phyloP scores from a whole-genome alignment of 306 rosid genomes.

The Urtica urens region DNA sequence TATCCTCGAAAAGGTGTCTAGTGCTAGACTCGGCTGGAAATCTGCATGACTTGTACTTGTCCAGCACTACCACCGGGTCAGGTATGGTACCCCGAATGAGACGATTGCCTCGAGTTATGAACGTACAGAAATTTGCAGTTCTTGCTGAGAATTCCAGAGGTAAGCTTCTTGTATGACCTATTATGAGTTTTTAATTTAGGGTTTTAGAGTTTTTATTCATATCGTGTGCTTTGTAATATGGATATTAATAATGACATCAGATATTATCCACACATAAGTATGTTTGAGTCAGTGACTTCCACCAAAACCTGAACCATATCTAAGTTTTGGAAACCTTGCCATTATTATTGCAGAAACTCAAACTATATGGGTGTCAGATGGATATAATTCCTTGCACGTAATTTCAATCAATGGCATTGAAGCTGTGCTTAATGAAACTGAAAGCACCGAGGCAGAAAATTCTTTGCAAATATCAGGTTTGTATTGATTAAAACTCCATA shows the following conservation, averaged over 20 bases:
- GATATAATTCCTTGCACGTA: constrained; percentile 52
- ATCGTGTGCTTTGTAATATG: no score
- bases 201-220: no score
- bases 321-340: no score
- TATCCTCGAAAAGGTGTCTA: constrained; percentile 51
- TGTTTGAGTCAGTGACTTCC: constrained; percentile 2
- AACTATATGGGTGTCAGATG: constrained; percentile 81
- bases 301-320: constrained; percentile 2
- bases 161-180: constrained; percentile 36
- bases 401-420: constrained; percentile 42
- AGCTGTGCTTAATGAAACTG: constrained; percentile 27
- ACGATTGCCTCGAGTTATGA: constrained; percentile 48
- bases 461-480: constrained; percentile 52
- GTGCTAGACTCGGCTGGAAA: constrained; percentile 73
- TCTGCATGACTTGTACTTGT: constrained; percentile 49
- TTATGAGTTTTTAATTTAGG: no score
- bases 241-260: no score
- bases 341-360: constrained; percentile 54
- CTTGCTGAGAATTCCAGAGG: constrained; percentile 53
- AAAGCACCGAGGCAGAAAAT: constrained; percentile 40
- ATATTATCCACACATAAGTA: no score
- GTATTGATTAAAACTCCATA: no score
- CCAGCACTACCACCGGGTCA: constrained; percentile 40
- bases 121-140: constrained; percentile 52
- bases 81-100: constrained; percentile 34